Conservation (phyloP, 495 filamentous ascomycete genomes). For the Podospora didyma region DNA sequence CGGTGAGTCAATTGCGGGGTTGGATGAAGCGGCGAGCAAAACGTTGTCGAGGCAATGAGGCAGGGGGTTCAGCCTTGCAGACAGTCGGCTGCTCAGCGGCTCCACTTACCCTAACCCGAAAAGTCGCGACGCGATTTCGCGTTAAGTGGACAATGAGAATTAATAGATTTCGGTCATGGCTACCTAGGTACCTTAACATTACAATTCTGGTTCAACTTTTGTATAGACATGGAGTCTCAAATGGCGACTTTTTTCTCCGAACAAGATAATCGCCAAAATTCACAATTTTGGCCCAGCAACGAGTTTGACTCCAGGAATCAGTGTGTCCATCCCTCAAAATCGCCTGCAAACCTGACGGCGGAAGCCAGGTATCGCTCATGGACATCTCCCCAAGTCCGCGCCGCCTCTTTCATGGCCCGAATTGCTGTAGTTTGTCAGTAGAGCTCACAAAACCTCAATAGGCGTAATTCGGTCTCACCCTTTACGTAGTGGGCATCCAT, state of each 20-base stretch:
- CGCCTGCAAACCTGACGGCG: slow-evolving; percentile 73
- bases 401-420: slow-evolving; percentile 68
- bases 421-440: slow-evolving; percentile 44
- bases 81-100: neutral
- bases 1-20: slow-evolving; percentile 2
- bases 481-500: slow-evolving; percentile 83
- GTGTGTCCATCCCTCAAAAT: slow-evolving; percentile 67
- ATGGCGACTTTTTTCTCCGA: too few species aligned
- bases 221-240: too few species aligned
- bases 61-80: slow-evolving; percentile 7
- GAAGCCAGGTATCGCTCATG: slow-evolving; percentile 72
- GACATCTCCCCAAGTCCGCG: slow-evolving; percentile 79
- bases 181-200: neutral
- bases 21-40: neutral
- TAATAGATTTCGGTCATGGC: neutral
- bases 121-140: neutral
- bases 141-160: neutral
- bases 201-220: neutral
- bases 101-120: neutral
- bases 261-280: too few species aligned
- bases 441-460: neutral
- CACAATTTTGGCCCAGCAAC: too few species aligned
- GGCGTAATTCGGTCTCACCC: slow-evolving; percentile 31
- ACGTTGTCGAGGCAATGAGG: neutral
- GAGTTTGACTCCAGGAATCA: neutral